phyloP scores from a whole-genome alignment of 768 basidiomycete genomes.

The Candolleomyces eurysporus region DNA sequence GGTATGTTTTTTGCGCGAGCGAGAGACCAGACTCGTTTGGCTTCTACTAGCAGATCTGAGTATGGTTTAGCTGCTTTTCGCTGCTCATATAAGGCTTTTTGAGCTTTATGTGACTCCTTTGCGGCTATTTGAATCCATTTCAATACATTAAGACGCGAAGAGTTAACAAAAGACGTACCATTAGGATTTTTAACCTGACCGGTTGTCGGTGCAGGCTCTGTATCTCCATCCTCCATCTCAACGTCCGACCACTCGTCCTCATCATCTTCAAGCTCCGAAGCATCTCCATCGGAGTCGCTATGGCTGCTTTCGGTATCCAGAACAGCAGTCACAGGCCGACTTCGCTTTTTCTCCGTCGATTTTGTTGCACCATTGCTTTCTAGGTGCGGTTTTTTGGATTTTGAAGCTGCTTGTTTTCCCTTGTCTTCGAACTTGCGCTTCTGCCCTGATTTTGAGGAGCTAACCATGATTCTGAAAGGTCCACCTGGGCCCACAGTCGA shows the following conservation, averaged over 20 bases:
- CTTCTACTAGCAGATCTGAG: conserved; percentile 62
- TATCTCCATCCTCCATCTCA: conserved; percentile 19
- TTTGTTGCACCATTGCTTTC: conserved; percentile 16
- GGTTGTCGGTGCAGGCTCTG: conserved; percentile 19
- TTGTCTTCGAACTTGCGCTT: conserved; percentile 47
- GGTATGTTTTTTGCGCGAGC: conserved; percentile 72
- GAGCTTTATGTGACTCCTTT: conserved; percentile 69
- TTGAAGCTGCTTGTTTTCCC: conserved; percentile 45
- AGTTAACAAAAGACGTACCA: conserved; percentile 35
- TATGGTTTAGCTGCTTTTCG: conserved; percentile 79
- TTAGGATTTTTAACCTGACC: conserved; percentile 50
- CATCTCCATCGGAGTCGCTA: conserved; percentile 24
- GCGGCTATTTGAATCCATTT: conserved; percentile 39
- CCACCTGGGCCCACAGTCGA: too few species aligned
- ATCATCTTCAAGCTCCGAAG: conserved; percentile 34
- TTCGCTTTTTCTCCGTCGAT: conserved; percentile 49
- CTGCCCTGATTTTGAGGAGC: conserved; percentile 39
- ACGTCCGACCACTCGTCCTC: conserved; percentile 20
- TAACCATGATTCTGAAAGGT: conserved; percentile 28
- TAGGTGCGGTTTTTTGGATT: conserved; percentile 44
- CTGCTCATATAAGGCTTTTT: conserved; percentile 62
- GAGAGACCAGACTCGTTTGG: conserved; percentile 76
- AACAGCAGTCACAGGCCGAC: conserved; percentile 53
- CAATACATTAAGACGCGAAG: not conserved
- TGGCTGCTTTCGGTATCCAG: conserved; percentile 11